Evolutionary conservation across 2,329 filamentous ascomycete genomes (phyloP), one percentile per base, ranked within the genome.

Genomic region (Pseudocercospora crystallina): DNA sequence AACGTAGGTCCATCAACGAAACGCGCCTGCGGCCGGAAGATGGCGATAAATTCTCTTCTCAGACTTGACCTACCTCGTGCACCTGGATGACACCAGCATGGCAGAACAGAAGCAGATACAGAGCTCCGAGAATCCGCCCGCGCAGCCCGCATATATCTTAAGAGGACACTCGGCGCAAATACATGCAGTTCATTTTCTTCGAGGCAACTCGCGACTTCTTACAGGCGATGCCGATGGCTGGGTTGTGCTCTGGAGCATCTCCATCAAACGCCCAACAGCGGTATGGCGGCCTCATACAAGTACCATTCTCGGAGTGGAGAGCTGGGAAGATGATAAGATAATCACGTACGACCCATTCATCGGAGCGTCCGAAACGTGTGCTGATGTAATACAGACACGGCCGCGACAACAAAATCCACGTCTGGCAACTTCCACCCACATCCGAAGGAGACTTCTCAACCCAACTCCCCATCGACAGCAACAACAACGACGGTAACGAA

Each of bases 201-300:
- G 82, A 46, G 69, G 74, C 35, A 96, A 96, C 67, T 78, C 82
- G 51, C 85, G 89, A 31, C 82, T 99, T 5, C 75, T 89, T 10
- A 94, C 90, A 0, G 92, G 88, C 32, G 94, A 99, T 71, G 88
- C 90, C 8, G 88, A 96, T 36, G 94, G 94, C 52, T 96, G 87
- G 79, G 77, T 96, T 31, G 80, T 95, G 5, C 73, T 90, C 15
- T 99, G 94, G 94, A 86, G 89, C 66, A 75, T 95, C 34, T 80
- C 85, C 20, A 88, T 85, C 44, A 91, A 95, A 76, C 81, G 94
- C 31, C 82, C 92, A 0, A 78, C 83, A 8, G 89, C 86, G 1
- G 89, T 94, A 3, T 99, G 94, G 94, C 85, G 82, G 63, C 88
- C 90, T 1, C 94, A 99, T 69, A 76, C 82, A 38, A 86, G 81